Percentiles rank a stretch among this genome's conserved stretches.
Evolutionary conservation across 768 basidiomycete species (phyloP).

Genomic region (Russula abietina): DNA sequence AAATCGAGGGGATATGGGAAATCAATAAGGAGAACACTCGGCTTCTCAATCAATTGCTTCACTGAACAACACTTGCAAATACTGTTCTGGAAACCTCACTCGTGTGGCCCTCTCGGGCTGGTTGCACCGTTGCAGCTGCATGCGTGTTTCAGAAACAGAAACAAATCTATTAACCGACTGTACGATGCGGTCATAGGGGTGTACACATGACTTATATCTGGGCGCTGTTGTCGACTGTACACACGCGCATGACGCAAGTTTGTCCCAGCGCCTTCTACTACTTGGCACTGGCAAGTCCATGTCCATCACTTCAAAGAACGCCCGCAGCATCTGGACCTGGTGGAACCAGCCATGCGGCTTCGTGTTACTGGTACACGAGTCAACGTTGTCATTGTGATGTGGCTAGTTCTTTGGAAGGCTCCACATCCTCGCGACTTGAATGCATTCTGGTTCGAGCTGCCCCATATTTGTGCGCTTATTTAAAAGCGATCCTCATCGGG

Average conservation of each 20-base stretch:
- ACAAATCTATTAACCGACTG: background rate
- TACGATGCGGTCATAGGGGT: background rate
- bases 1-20: background rate
- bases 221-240: background rate
- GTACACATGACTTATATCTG: background rate
- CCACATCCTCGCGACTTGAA: background rate
- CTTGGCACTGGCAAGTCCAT: background rate
- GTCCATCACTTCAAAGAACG: background rate
- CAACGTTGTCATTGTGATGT: no score
- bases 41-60: no score
- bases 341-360: no score
- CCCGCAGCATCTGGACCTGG: no score
- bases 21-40: background rate
- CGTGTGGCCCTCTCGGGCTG: background rate
- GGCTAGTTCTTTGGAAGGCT: background rate
- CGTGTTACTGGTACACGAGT: background rate
- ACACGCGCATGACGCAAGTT: slow-evolving; percentile 3
- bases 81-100: background rate
- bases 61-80: slow-evolving; percentile 4
- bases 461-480: no score
- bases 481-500: no score
- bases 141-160: background rate
- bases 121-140: background rate
- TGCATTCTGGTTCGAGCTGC: background rate
- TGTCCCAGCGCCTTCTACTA: background rate